Percentiles rank a stretch among this genome's conserved stretches.
These are phyloP conservation scores for Cicer yamashitae DNA, from an alignment of 306 rosid species.

Conservation along the genomic window DNA sequence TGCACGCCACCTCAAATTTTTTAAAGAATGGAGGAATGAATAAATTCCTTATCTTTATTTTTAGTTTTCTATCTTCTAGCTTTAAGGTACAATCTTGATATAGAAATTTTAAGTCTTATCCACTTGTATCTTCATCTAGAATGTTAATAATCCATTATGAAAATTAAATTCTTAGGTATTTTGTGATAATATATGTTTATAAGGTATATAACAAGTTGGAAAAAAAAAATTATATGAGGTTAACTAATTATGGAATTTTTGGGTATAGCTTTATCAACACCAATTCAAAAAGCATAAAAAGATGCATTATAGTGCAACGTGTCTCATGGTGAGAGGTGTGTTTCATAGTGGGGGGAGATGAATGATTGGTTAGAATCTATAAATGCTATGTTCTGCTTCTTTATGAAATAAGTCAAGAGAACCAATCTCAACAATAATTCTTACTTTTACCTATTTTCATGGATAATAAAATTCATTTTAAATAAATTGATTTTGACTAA, in stretches of 20 bases:
- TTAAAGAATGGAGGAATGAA: constrained; percentile 46
- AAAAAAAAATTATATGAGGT: too few species aligned
- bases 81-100: constrained; percentile 32
- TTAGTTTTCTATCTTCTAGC: constrained; percentile 40
- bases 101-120: constrained; percentile 44
- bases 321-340: constrained; percentile 42
- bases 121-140: constrained; percentile 46
- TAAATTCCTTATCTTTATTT: constrained; percentile 51
- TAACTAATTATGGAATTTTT: too few species aligned
- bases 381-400: constrained; percentile 13
- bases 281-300: constrained; percentile 5
- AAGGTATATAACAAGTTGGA: neutral
- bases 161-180: constrained; percentile 32
- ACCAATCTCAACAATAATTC: constrained; percentile 4
- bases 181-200: neutral
- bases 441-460: too few species aligned
- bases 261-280: neutral
- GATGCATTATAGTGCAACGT: constrained; percentile 31
- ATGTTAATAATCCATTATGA: constrained; percentile 29
- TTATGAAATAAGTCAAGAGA: constrained; percentile 43
- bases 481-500: too few species aligned
- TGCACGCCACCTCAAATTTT: constrained; percentile 46
- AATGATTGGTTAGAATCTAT: constrained; percentile 48
- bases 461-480: too few species aligned
- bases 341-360: constrained; percentile 32